These are phyloP conservation scores for Veloporphyrellus conicus DNA, from an alignment of 1,284 basidiomycete species.

Conservation along the genomic window DNA sequence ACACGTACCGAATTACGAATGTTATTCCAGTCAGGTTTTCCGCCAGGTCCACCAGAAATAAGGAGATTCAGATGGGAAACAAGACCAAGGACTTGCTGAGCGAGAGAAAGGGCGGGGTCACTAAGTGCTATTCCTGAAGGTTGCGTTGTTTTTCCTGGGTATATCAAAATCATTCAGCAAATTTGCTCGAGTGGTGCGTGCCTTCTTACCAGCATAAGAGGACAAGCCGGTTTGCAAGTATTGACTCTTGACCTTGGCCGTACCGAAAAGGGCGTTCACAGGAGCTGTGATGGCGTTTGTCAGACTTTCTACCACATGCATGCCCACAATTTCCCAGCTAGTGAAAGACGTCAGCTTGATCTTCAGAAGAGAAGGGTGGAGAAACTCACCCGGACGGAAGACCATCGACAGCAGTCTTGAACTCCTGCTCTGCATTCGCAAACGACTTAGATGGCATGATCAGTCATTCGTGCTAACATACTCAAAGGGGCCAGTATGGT, in stretches of 20 bases:
- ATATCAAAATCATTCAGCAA: not conserved
- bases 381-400: constrained; percentile 15
- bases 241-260: constrained; percentile 3
- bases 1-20: constrained; percentile 13
- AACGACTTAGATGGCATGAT: constrained; percentile 9
- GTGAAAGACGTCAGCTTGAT: not conserved
- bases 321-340: constrained; percentile 17
- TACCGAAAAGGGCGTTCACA: constrained; percentile 12
- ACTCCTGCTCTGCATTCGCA: constrained; percentile 10
- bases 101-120: constrained; percentile 10
- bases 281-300: constrained; percentile 13
- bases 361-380: not conserved
- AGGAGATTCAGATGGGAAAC: constrained; percentile 10
- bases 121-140: constrained; percentile 15
- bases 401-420: constrained; percentile 12
- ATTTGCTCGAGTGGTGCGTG: not conserved
- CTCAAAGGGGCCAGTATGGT: too few relatives aligned
- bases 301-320: constrained; percentile 15
- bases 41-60: constrained; percentile 13
- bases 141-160: constrained; percentile 6
- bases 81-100: constrained; percentile 9
- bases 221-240: constrained; percentile 15
- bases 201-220: not conserved
- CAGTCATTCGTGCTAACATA: not conserved
- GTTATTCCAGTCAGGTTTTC: constrained; percentile 18